Evolutionary conservation across 106 monocot species (phyloP), one percentile per base, ranked within the genome.

Genomic region (Xerophyta viscosa): DNA sequence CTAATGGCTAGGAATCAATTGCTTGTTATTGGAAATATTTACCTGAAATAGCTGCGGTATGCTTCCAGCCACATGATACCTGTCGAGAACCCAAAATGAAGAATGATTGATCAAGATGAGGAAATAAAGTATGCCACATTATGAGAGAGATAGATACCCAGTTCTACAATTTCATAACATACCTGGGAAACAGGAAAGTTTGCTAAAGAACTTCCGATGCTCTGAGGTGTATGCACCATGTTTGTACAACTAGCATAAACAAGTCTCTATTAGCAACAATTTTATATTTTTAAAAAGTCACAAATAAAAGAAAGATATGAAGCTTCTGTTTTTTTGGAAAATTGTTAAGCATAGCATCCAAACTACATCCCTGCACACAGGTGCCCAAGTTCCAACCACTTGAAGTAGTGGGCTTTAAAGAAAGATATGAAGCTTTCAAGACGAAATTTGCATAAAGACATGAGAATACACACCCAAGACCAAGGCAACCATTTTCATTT

Each of bases 21-120:
- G 33, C 7, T 33, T 33, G 33, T 6, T 11, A 33, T 33, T 33
- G 33, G 33, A 33, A 33, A 5, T 6, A 33, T 11, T 33, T 5
- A 98, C 96, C 86, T 63, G 85, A 82, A 51, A 98, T 77, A 41
- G 67, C 71, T 60, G 89, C 89, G n/a, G 89, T 98, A 62, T 98
- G 96, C 60, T 98, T 98, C 96, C 96, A 98, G 41, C 96, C 96
- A 69, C 96, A 98, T 17, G 96, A 85, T 63, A 98, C 77, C 96
- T 98, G 67, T 5, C 5, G 11, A 11, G 7, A 33, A 33, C 33
- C 5, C 11, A 6, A 33, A n/a, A n/a, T n/a, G 33, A 33, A 33
- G 11, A 6, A 33, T 33, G 33, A 33, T 6, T 6, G 33, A 33
- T 5, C 5, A 33, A 6, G 33, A 5, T 33, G 11, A 33, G 33